Evolutionary conservation across 179 eudicot genomes (phyloP), one percentile per base, ranked within the genome.

Genomic region (Dionaea muscipula): DNA sequence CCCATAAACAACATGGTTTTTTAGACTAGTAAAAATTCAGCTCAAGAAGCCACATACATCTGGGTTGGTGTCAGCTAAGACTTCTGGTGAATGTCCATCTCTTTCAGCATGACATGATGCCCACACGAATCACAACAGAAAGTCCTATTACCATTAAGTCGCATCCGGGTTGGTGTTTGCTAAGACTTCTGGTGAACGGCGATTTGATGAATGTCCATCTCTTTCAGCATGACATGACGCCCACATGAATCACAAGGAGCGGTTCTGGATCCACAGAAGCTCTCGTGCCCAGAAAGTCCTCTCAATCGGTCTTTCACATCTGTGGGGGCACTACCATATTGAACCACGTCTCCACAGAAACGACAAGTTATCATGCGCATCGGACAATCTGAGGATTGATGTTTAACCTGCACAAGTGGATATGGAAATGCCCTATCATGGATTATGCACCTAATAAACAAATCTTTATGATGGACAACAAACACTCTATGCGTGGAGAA

Each of bases 171-270:
- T 31, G 35, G 10, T 31, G 31, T 23, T 11, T 13, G 41, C 55
- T 65, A 84, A 62, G 70, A 80, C 56, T 76, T 80, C 47, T 78
- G 94, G 78, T 89, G 97, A 56, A 89, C 95, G 38, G 97, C 97
- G 57, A 83, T 64, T 40, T 54, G 93, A 69, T 89, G 97, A 55
- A 89, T 89, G 54, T 89, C 95, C 97, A 89, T 89, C 63, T 89
- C 97, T 72, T 89, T 89, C 60, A 86, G 54, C 97, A 86, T 86
- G 26, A 89, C 94, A 23, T 95, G 56, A 35, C 95, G 81, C 46
- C 97, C 95, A 56, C 95, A 89, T 7, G 94, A 89, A 76, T 81
- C 94, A 57, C 97, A 89, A 1, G 95, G 97, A 46, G 95, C 85
- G 6, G 95, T 89, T 65, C 97, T 72, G 27, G 95, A 89, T 52